Evolutionary conservation across 2,329 filamentous ascomycete species (phyloP), one percentile per base, ranked within the genome.

Genomic region (Blastomyces silverae): DNA sequence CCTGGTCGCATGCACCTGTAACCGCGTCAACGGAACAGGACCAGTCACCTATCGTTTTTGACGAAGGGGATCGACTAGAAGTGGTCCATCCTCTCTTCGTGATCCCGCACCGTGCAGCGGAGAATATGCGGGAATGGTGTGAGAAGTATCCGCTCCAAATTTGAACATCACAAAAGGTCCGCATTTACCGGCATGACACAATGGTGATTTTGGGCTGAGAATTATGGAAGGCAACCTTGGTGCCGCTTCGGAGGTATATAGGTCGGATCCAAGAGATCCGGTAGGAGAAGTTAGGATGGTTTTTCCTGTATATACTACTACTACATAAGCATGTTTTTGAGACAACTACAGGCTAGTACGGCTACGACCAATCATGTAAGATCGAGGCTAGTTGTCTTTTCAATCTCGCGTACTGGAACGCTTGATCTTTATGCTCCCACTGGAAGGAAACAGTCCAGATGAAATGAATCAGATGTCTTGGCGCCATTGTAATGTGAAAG

Each of bases 1-100:
- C 75, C 63, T 78, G 76, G 77, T 71, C 70, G 63, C 76, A 73
- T 73, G 73, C 72, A 70, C 75, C 75, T 66, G 73, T 72, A 71
- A 73, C 73, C 56, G 77, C 78, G 57, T 75, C 79, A 69, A 81
- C 83, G 34, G 81, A 82, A 63, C 73, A 77, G 68, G 79, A 81
- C 48, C 69, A 73, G 63, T 83, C 83, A 58, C 42, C 63, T 31
- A 58, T 65, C 60, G 82, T 89, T 61, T 91, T 90, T 77, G 87
- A 90, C 66, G 84, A 89, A 70, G 79, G 81, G 65, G 91, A 96
- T 78, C 80, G 85, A 52, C 82, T 96, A 62, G 80, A 79, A 62
- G 80, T 88, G 20, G 83, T 91, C 50, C 91, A 97, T 77, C 93
- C 93, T 1, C 84, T 97, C 34, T 97, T 91, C 78, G 89, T 90